Evolutionary conservation across 2,329 filamentous ascomycete genomes (phyloP), one percentile per base, ranked within the genome.

Genomic region (Chaetomiaceae sp.): DNA sequence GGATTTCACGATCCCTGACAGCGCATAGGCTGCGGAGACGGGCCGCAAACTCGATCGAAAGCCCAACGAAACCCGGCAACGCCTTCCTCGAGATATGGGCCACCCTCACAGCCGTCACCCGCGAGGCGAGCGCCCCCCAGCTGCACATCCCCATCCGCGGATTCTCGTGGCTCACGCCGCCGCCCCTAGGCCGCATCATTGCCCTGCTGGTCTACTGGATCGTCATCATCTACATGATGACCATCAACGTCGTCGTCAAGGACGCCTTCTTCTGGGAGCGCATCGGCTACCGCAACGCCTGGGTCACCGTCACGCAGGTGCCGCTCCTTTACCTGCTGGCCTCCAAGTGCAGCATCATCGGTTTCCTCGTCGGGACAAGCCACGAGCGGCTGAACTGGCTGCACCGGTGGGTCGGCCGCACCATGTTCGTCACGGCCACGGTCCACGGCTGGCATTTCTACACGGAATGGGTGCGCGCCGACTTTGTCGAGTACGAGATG

Each of bases 361-460:
- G 81, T 1, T 72, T 76, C 49, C 68, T 89, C 22, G 75, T 79
- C 4, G 85, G 85, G 11, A 76, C 79, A 9, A 83, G 83, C 56
- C 82, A 88, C 63, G 85, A 89, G 68, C 77, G 83, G 8, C 71
- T 89, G 54, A 88, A 87, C 65, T 89, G 85, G 85, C 69, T 88
- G 48, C 86, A 89, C 63, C 78, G 86, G 56, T 89, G 86, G 85
- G 80, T 84, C 9, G 83, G 82, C 3, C 78, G 86, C 54, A 85
- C 83, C 51, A 80, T 89, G 71, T 78, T 89, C 33, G 70, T 88
- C 15, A 87, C 83, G 0, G 81, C 81, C 1, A 83, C 84, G 1
- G 76, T 88, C 3, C 86, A 89, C 61, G 84, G 87, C 55, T 86
- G 81, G 61, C 81, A 86, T 66, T 89, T 88, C 66, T 84, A 83